phyloP scores from a whole-genome alignment of 306 rosid genomes.

The Carpinus viminea region DNA sequence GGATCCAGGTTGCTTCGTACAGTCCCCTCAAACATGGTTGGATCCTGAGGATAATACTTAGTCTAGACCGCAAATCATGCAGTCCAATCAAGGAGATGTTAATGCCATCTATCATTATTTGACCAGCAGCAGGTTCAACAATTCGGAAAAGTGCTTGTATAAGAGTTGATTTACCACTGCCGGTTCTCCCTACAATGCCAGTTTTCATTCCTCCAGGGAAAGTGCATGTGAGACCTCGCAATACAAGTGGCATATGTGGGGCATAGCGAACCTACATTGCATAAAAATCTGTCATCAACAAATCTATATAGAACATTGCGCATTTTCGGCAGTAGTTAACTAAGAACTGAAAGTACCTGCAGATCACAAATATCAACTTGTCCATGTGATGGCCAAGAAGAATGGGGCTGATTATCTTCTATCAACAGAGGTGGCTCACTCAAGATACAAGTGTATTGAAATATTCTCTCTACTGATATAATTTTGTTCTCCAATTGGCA shows the following conservation, averaged over 20 bases:
- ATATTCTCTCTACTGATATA: slow-evolving; percentile 82
- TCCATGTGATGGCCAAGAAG: slow-evolving; percentile 70
- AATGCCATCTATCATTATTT: slow-evolving; percentile 45
- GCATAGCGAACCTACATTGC: slow-evolving; percentile 53
- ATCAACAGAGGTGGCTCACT: slow-evolving; percentile 71
- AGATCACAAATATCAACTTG: slow-evolving; percentile 63
- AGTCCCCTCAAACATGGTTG: slow-evolving; percentile 61
- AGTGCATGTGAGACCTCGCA: slow-evolving; percentile 49
- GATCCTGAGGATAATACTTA: slow-evolving; percentile 65
- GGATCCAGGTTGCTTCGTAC: slow-evolving; percentile 57
- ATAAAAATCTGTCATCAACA: not conserved
- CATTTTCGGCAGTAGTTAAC: not conserved
- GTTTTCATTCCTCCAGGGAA: slow-evolving; percentile 47
- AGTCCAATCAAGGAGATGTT: slow-evolving; percentile 49
- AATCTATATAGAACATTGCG: not conserved
- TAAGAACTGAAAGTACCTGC: slow-evolving; percentile 50
- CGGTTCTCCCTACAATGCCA: slow-evolving; percentile 59
- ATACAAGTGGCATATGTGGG: slow-evolving; percentile 51
- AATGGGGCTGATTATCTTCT: slow-evolving; percentile 56
- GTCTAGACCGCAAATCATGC: slow-evolving; percentile 54
- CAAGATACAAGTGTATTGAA: slow-evolving; percentile 61
- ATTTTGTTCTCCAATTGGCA: slow-evolving; percentile 79
- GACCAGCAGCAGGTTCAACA: slow-evolving; percentile 44
- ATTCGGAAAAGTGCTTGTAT: slow-evolving; percentile 48
- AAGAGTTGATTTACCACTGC: slow-evolving; percentile 67